These are phyloP conservation scores for Aureoboletus auriporus DNA, from an alignment of 768 basidiomycete species.

Conservation along the genomic window DNA sequence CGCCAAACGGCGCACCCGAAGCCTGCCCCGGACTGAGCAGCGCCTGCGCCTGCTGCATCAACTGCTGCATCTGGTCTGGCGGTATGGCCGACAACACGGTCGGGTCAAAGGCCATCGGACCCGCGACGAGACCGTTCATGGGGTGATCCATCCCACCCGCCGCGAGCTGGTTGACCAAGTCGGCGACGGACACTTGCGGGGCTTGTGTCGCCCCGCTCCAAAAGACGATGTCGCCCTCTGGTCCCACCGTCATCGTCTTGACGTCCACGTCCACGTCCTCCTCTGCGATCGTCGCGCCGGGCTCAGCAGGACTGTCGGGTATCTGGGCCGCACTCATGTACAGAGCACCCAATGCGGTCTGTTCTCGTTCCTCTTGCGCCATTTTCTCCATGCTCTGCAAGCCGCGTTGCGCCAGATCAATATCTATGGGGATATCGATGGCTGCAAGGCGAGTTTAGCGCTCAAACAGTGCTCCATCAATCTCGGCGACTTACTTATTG, in stretches of 20 bases:
- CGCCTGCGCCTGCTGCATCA: slow-evolving; percentile 44
- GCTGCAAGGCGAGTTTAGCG: slow-evolving; percentile 35
- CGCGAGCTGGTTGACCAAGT: slow-evolving; percentile 63
- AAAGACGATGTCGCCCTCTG: slow-evolving; percentile 63
- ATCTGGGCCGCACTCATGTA: slow-evolving; percentile 71
- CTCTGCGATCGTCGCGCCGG: slow-evolving; percentile 53
- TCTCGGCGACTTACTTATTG: slow-evolving; percentile 56
- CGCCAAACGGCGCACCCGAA: slow-evolving; percentile 33
- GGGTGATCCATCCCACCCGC: slow-evolving; percentile 40
- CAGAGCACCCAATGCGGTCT: slow-evolving; percentile 68
- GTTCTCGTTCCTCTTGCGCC: slow-evolving; percentile 74
- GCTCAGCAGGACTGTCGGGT: slow-evolving; percentile 76
- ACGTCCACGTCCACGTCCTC: slow-evolving; percentile 66
- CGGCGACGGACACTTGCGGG: slow-evolving; percentile 53
- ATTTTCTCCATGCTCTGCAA: slow-evolving; percentile 63
- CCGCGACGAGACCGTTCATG: slow-evolving; percentile 32
- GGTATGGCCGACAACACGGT: slow-evolving; percentile 39
- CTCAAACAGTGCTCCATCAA: slow-evolving; percentile 14
- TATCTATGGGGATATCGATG: slow-evolving; percentile 57
- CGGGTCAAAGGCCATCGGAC: slow-evolving; percentile 38
- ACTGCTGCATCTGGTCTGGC: slow-evolving; percentile 61
- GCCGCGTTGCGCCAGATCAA: slow-evolving; percentile 56
- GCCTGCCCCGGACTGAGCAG: slow-evolving; percentile 27
- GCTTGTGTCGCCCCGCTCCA: slow-evolving; percentile 43
- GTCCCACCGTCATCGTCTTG: slow-evolving; percentile 64